Base-by-base conservation (phyloP, 192 early-diverging fungal species). In the Gonapodya sp. region DNA sequence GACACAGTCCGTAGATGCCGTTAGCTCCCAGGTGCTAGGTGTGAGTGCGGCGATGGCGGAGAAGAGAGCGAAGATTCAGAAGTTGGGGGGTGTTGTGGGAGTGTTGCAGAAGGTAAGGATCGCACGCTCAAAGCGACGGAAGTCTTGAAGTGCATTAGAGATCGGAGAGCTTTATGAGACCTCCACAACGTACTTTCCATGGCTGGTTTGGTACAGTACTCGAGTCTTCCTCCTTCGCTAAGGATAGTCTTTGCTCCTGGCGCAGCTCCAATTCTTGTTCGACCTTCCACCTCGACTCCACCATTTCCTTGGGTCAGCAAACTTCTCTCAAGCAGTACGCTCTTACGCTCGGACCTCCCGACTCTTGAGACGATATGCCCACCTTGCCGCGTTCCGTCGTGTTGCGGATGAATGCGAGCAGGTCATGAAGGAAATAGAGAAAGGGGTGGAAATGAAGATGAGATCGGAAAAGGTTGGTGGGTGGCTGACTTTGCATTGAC, bases 231-330 rank as follows among this genome's bases (percentile, higher is more conserved):
- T 77, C 78, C 72, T 33, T 36, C 79, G 77, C 0, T 31, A n/a
- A 37, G 24, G 35, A 2, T 16, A 24, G n/a, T n/a, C n/a, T n/a
- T n/a, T n/a, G n/a, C n/a, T n/a, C n/a, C n/a, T n/a, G n/a, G n/a
- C n/a, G 72, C 72, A 87, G 91, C 88, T 98, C 36, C 94, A 96
- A 84, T 94, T 96, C 80, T 89, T 98, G 18, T 95, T 94, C 85
- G 95, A 94, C 35, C 83, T 98, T 73, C 97, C 97, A 1, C 87
- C 87, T 0, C 87, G 92, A 81, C 88, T 98, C 24, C 85, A 87
- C 2, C 83, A 87, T 78, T 91, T 89, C 37, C 84, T 94, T 31
- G 83, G 88, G 31, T 82, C 85, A 31, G 86, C 86, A 1, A 83
- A 89, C 79, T 93, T 93, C 88, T 86, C 89, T 1, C 90, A 94